Evolutionary conservation across 129 eudicot genomes (phyloP), one percentile per base, ranked within the genome.

Genomic region (Helichrysum umbraculigerum): DNA sequence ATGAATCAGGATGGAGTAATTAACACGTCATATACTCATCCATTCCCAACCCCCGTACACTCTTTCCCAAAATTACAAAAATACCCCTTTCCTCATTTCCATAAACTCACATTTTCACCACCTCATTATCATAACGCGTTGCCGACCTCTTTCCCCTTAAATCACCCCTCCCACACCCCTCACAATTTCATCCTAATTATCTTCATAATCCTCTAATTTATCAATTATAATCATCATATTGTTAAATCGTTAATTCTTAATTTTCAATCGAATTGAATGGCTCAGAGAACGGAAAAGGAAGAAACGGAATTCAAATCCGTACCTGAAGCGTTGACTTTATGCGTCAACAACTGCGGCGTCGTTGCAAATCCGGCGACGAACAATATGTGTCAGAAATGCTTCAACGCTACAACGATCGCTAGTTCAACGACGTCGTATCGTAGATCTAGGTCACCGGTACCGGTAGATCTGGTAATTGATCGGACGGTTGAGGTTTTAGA

Each of bases 291-390:
- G 32, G 92, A 87, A 73, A 83, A 87, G 25, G 92, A 90, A 77
- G 96, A 90, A 61, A 87, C 90, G 54, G 92, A 90, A 60, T 81
- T 86, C 91, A 89, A 89, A 71, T 72, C 35, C 34, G 85, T 87
- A 34, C 87, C 90, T 0, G 96, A 90, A 61, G 47, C 88, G 58
- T 50, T 87, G 60, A 76, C 89, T 4, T 79, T 82, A 0, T 88
- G 96, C 84, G 77, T 85, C 77, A 87, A 85, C 70, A 85, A 87
- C 75, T 90, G 96, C 76, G 96, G 92, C 71, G 85, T 90, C 30
- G 83, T 82, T 5, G 94, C 84, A 41, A 84, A 72, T 77, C 85
- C 91, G 19, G 81, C 91, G 15, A 81, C 89, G 51, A 87, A 85
- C 50, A 87, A 82, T 66, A 81, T 89, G 84, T 89, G 96, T 75